Evolutionary conservation across 129 eudicot genomes (phyloP), one percentile per base, ranked within the genome.

Genomic region (Lonicera japonica): DNA sequence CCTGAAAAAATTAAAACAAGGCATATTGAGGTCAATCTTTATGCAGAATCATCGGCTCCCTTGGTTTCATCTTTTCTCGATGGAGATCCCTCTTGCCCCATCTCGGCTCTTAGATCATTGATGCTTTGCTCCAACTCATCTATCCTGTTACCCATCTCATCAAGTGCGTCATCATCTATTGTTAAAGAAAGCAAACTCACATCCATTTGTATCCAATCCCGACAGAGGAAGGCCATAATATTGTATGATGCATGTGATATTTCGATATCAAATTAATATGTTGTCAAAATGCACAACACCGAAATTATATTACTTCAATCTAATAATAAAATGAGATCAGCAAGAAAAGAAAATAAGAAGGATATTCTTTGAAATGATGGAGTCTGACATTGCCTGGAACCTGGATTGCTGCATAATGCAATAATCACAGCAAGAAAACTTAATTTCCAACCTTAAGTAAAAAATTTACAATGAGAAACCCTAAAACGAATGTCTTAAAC

Each of bases 101-200:
- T 86, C 56, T 90, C 97, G 8, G 83, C 63, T 68, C 89, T 79
- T 1, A 90, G 92, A 54, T 90, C 97, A 14, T 86, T 82, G 66
- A 90, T 90, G 78, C 94, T 86, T 75, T 90, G 94, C 81, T 90
- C 95, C 80, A 90, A 68, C 55, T 90, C 97, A 58, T 83, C 87
- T 57, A 90, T 90, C 46, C 94, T 82, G 74, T 77, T 82, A n/a
- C 97, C 95, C 97, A 90, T 90, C 75, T 90, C 97, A 75, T 90
- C 97, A 47, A 90, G 97, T 90, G 64, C 55, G 46, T 50, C 70
- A 25, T 20, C 36, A 25, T n/a, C n/a, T n/a, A n/a, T n/a, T n/a
- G 95, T 90, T 74, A 86, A 86, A 83, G 87, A 64, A 79, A 58
- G 16, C 45, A 19, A 47, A 9, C 64, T 12, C 34, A 59, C 17